phyloP scores from a whole-genome alignment of 495 filamentous ascomycete species.

The Penicilliopsis zonata region DNA sequence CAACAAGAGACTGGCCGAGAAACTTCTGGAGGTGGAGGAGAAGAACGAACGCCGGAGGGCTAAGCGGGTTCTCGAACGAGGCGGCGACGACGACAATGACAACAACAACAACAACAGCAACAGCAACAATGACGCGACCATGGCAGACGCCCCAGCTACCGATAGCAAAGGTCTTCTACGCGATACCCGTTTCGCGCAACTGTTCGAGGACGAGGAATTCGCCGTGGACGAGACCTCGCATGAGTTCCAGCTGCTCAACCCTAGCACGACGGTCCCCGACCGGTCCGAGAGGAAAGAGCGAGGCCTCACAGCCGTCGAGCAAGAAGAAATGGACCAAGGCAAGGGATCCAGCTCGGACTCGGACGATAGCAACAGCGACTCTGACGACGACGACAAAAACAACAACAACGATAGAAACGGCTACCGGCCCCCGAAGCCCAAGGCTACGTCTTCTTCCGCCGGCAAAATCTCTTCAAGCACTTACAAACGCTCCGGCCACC shows the following conservation, averaged over 20 bases:
- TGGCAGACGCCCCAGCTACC: constrained; percentile 22
- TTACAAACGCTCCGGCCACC: constrained; percentile 35
- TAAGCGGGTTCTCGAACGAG: constrained; percentile 41
- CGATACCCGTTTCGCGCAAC: constrained; percentile 71
- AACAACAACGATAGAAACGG: constrained; percentile 28
- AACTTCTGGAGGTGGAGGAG: constrained; percentile 67
- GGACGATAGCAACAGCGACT: constrained; percentile 31
- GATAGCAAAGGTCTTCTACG: constrained; percentile 49
- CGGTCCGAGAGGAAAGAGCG: constrained; percentile 26
- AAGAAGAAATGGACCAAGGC: constrained; percentile 43
- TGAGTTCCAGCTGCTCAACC: constrained; percentile 81
- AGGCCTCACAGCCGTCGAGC: constrained; percentile 56
- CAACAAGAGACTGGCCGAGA: constrained; percentile 76
- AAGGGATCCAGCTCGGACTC: constrained; percentile 31
- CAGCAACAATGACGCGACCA: no score
- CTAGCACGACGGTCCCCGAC: constrained; percentile 48
- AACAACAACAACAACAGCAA: no score
- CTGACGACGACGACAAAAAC: constrained; percentile 26
- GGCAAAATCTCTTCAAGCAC: constrained; percentile 49
- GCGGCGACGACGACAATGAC: constrained; percentile 42
- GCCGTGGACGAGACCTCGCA: constrained; percentile 78
- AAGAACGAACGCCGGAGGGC: constrained; percentile 60
- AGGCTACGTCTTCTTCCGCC: constrained; percentile 13
- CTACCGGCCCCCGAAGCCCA: constrained; percentile 14
- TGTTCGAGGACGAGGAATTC: constrained; percentile 92